Conservation (phyloP, 2,329 filamentous ascomycete genomes). For the Fusarium nelsonii region DNA sequence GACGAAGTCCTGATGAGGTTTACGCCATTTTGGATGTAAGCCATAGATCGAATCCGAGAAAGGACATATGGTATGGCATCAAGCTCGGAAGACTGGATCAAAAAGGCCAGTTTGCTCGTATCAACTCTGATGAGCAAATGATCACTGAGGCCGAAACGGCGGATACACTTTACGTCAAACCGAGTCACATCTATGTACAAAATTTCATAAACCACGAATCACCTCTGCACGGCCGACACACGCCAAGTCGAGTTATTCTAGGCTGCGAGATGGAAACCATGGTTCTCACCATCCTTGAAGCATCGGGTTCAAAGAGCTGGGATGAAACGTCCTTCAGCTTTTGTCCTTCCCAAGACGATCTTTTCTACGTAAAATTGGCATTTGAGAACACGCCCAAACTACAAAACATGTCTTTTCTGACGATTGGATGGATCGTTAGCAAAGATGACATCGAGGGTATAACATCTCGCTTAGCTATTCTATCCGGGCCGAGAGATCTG, state of each 20-base stretch:
- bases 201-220: conserved; percentile 5
- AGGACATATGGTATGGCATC: conserved; percentile 7
- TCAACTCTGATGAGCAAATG: neutral
- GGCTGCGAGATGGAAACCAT: neutral
- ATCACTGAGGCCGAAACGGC: neutral
- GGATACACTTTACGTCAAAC: neutral
- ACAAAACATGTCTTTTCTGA: neutral
- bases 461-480: conserved; percentile 7
- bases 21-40: conserved; percentile 12
- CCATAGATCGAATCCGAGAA: neutral
- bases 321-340: neutral
- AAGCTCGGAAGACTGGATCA: conserved; percentile 1
- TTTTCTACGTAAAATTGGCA: neutral
- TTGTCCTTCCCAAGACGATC: neutral
- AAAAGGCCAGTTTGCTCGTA: conserved; percentile 13
- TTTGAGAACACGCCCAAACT: neutral
- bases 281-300: neutral
- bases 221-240: neutral
- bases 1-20: neutral
- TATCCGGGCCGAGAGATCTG: neutral
- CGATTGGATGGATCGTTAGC: conserved; percentile 9
- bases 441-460: conserved; percentile 9
- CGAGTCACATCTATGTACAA: conserved; percentile 19
- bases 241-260: neutral
- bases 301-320: conserved; percentile 10